Evolutionary conservation across 352 stramenopile genomes (phyloP), one percentile per base, ranked within the genome.

Genomic region (Phytophthora chlamydospora): DNA sequence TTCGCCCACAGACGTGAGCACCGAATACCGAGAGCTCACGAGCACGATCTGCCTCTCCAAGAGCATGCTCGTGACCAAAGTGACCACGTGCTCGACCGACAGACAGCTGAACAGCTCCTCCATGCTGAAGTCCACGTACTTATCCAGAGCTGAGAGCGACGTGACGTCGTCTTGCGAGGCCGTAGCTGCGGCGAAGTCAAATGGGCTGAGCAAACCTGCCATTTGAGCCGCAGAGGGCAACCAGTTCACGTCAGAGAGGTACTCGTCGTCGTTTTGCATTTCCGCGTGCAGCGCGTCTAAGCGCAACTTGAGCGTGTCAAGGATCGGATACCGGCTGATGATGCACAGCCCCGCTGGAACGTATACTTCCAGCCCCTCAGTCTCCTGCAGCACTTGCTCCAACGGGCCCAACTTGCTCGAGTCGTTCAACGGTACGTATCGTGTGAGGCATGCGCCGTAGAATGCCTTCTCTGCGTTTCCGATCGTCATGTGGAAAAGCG

Each of bases 401-500:
- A 95, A 69, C 13, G 86, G 84, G 14, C 74, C 77, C 10, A 95
- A 56, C 52, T 90, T 80, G 35, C 68, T 85, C 4, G 84, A 70
- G 31, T 91, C 83, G 24, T 80, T 83, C 32, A 90, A 58, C 0
- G 77, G 71, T 13, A 95, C 81, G 49, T 95, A 95, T 46, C 84
- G 73, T 29, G 84, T 93, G n/a, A 95, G 68, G 27, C 80, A 91
- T 6, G 84, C 86, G 29, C 79, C 82, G 41, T 93, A 92, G 54
- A 95, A 93, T 6, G 84, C 73, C 50, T 91, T 91, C 35, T 95
- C 86, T 3, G 85, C 58, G 34, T 85, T 92, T 24, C 86, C 86
- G 21, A 95, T 92, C 7, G 83, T 91, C 77, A 95, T 84, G 46
- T 95, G 83, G 31, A 92, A 93, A 14, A 95, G 71, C 51, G 75